Percentiles rank a stretch among this genome's conserved stretches.
phyloP scores from a whole-genome alignment of 176 grass and related monocot species.

The Raddia guianensis region DNA sequence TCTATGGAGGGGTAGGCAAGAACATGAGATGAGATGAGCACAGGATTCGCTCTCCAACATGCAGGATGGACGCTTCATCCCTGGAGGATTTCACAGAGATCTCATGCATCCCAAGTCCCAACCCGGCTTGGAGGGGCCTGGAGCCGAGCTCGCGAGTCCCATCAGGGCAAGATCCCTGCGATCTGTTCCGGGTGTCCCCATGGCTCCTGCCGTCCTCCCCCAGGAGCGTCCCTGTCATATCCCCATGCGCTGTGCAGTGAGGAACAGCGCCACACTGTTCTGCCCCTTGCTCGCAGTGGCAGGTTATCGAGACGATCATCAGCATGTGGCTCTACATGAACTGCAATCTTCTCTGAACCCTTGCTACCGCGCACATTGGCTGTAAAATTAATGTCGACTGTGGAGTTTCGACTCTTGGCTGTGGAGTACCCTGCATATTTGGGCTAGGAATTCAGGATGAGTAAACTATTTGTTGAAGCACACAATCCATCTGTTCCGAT shows the following conservation, averaged over 20 bases:
- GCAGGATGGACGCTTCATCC: slow-evolving; percentile 5
- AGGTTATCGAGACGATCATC: background rate
- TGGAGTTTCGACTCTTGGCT: background rate
- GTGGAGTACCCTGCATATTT: background rate
- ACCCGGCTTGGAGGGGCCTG: background rate
- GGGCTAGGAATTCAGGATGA: background rate
- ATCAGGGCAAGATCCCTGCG: slow-evolving; percentile 28
- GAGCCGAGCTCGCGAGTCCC: background rate
- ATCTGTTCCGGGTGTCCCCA: slow-evolving; percentile 23
- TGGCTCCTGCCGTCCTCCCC: background rate
- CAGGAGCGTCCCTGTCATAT: slow-evolving; percentile 26
- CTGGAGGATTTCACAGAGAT: background rate
- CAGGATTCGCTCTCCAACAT: slow-evolving; percentile 20
- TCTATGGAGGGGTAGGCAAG: background rate
- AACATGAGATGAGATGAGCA: background rate
- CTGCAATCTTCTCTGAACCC: background rate
- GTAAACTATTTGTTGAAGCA: background rate
- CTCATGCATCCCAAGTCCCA: background rate
- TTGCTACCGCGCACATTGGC: background rate
- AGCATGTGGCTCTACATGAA: slow-evolving; percentile 17
- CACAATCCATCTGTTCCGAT: too few relatives aligned
- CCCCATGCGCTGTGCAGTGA: slow-evolving; percentile 20
- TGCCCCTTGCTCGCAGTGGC: background rate
- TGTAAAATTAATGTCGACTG: background rate
- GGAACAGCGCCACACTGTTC: slow-evolving; percentile 4